A percentile compares a stretch with the other conserved stretches of the same genome.
Evolutionary conservation across 768 basidiomycete genomes (phyloP).

Genomic region (Agaricus subrufescens): DNA sequence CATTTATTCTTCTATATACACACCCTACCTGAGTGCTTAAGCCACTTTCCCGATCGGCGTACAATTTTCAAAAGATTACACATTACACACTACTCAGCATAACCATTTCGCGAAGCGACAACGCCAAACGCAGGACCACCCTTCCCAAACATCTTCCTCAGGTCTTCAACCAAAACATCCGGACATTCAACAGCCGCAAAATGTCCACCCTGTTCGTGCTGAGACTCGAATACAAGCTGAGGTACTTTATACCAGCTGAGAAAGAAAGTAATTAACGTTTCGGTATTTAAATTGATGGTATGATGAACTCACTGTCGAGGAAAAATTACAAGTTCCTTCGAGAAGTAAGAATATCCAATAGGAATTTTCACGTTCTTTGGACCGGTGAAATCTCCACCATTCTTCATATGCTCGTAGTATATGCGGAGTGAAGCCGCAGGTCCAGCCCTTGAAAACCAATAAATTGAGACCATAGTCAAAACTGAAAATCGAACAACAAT

Average conservation of each 20-base stretch:
- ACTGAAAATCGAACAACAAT: conserved; percentile 25
- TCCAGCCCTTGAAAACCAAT: conserved; percentile 53
- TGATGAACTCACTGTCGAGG: conserved; percentile 25
- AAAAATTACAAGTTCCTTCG: conserved; percentile 34
- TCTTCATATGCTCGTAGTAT: conserved; percentile 44
- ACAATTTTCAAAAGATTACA: not conserved
- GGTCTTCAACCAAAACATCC: conserved; percentile 39
- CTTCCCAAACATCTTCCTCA: conserved; percentile 53
- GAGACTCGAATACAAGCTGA: conserved; percentile 41
- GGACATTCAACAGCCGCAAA: conserved; percentile 54
- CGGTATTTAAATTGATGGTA: not conserved
- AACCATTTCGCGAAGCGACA: conserved; percentile 40
- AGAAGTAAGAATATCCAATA: conserved; percentile 48
- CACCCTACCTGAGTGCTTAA: no score
- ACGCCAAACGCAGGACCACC: conserved; percentile 45
- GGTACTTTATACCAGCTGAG: conserved; percentile 37
- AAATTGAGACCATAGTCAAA: conserved; percentile 54
- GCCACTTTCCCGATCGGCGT: no score
- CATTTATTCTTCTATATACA: no score
- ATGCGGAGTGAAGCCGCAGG: conserved; percentile 55
- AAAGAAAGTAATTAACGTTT: not conserved
- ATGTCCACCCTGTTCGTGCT: conserved; percentile 51
- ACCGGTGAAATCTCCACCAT: conserved; percentile 7
- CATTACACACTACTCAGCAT: not conserved
- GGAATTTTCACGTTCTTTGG: conserved; percentile 28